A percentile compares a stretch with the other conserved stretches of the same genome.
phyloP scores from a whole-genome alignment of 352 stramenopile genomes.

The Pythium vanterpoolii region DNA sequence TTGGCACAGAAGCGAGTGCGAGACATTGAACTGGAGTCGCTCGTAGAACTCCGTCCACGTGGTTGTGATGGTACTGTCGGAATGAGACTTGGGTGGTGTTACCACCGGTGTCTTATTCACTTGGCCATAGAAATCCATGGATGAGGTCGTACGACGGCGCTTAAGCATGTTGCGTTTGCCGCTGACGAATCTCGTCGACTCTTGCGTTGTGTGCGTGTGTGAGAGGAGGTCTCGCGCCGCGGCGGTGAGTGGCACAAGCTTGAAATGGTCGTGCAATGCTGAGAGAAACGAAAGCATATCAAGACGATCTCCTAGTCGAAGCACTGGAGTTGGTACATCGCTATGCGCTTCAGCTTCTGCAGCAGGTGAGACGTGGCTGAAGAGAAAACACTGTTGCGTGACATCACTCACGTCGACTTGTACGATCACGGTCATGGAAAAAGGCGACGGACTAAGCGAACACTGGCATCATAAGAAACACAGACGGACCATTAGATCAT shows the following conservation, averaged over 20 bases:
- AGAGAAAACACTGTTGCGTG: slow-evolving; percentile 54
- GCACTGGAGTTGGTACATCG: neutral
- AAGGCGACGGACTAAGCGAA: slow-evolving; percentile 34
- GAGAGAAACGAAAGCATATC: slow-evolving; percentile 34
- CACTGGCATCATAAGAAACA: neutral
- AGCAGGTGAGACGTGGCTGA: slow-evolving; percentile 27
- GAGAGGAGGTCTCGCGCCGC: slow-evolving; percentile 37
- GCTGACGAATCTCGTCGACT: neutral
- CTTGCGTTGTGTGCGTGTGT: neutral
- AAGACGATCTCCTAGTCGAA: slow-evolving; percentile 18
- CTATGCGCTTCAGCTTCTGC: neutral
- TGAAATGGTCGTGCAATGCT: slow-evolving; percentile 42
- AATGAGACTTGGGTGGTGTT: neutral
- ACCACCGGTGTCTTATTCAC: neutral
- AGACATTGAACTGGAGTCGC: slow-evolving; percentile 75
- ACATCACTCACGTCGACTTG: slow-evolving; percentile 37
- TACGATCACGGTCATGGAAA: slow-evolving; percentile 46
- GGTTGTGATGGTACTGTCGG: neutral
- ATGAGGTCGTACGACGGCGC: slow-evolving; percentile 12
- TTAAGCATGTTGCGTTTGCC: neutral
- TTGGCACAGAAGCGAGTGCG: slow-evolving; percentile 71
- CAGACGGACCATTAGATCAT: neutral
- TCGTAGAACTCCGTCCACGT: slow-evolving; percentile 59
- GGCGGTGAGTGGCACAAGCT: slow-evolving; percentile 38
- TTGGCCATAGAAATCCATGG: slow-evolving; percentile 19